phyloP scores from a whole-genome alignment of 2,329 filamentous ascomycete genomes.

The Pyrenochaeta sp. region DNA sequence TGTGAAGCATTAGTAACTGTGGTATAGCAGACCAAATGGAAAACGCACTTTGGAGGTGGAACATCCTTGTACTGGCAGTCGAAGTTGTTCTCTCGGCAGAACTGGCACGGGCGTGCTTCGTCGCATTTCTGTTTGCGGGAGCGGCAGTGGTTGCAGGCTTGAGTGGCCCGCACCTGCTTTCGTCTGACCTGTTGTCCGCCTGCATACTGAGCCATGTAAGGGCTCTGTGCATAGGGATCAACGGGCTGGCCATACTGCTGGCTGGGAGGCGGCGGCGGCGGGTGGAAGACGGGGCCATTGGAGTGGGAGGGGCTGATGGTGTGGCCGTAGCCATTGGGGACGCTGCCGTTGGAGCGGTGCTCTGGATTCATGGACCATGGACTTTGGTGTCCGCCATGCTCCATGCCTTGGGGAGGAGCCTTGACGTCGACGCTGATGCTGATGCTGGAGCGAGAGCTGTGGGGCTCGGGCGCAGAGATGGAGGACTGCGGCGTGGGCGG shows the following conservation, averaged over 20 bases:
- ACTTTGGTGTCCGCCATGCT: conserved; percentile 43
- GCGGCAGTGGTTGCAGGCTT: conserved; percentile 71
- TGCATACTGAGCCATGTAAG: conserved; percentile 41
- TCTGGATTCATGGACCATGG: conserved; percentile 43
- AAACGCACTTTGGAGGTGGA: conserved; percentile 82
- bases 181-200: conserved; percentile 33
- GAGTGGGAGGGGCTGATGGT: conserved; percentile 39
- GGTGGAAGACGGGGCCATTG: conserved; percentile 41
- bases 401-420: conserved; percentile 38
- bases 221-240: conserved; percentile 31
- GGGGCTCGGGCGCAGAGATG: conserved; percentile 26
- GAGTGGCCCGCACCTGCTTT: conserved; percentile 49
- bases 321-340: conserved; percentile 42
- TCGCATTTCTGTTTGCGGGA: conserved; percentile 53
- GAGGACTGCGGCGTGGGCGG: conserved; percentile 43
- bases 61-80: conserved; percentile 91
- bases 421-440: conserved; percentile 39
- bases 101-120: conserved; percentile 52
- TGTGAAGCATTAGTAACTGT: conserved; percentile 29
- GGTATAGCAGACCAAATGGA: not conserved
- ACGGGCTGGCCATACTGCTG: conserved; percentile 42
- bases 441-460: conserved; percentile 30
- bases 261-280: conserved; percentile 32
- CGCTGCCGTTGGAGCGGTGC: conserved; percentile 41
- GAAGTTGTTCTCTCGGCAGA: conserved; percentile 84